Conservation (phyloP, 2,329 filamentous ascomycete genomes). For the Aspergillus pseudoglaucus region DNA sequence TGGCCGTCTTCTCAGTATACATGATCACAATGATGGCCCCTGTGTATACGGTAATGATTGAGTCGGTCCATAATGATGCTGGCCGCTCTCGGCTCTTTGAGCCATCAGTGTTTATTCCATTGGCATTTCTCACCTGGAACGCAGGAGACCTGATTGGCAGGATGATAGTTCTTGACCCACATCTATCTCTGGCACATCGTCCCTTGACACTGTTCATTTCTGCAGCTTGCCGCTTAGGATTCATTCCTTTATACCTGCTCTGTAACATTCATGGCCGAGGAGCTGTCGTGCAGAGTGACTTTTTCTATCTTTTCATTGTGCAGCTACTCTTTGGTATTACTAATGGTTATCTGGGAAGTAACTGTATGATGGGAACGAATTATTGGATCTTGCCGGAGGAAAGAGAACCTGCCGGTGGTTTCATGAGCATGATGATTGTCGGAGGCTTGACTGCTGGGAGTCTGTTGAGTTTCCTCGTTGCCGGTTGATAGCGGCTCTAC, state of each 20-base stretch:
- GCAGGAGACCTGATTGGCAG: constrained; percentile 75
- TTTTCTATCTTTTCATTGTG: constrained; percentile 79
- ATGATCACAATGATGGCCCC: constrained; percentile 88
- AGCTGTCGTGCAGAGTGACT: constrained; percentile 67
- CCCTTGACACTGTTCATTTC: constrained; percentile 64
- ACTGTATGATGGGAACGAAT: constrained; percentile 83
- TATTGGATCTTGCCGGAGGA: constrained; percentile 78
- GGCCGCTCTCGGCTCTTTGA: constrained; percentile 53
- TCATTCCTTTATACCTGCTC: constrained; percentile 78
- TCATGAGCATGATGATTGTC: constrained; percentile 90
- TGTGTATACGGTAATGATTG: constrained; percentile 71
- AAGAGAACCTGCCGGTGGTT: constrained; percentile 80
- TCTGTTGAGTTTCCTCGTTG: constrained; percentile 73
- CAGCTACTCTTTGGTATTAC: constrained; percentile 77
- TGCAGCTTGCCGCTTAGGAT: constrained; percentile 58
- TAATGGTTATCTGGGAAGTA: constrained; percentile 81
- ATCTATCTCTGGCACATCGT: constrained; percentile 52
- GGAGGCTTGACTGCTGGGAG: constrained; percentile 78
- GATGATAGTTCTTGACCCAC: constrained; percentile 55
- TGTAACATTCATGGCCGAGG: constrained; percentile 81
- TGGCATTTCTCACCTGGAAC: constrained; percentile 93
- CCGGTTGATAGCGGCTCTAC: constrained; percentile 27
- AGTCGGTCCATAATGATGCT: constrained; percentile 39
- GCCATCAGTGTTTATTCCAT: constrained; percentile 74
- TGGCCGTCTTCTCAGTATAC: constrained; percentile 76